Base-by-base conservation (phyloP, 495 filamentous ascomycete genomes). In the Choiromyces venosus region DNA sequence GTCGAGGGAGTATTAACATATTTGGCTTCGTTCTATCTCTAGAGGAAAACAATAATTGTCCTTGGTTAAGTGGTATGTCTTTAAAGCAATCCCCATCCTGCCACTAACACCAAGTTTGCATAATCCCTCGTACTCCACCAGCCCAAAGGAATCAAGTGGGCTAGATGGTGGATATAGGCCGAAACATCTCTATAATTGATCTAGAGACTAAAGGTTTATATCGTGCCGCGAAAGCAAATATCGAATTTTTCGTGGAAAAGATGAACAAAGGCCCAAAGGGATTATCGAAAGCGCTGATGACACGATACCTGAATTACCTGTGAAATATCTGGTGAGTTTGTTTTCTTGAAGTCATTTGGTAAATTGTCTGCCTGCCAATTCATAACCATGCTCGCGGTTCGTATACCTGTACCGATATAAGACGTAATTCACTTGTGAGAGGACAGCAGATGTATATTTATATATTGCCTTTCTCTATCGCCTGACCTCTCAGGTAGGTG, bases 261-360 rank as follows among this genome's bases (percentile, higher is more conserved):
- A 69, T 66, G 64, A 81, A 68, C 66, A 71, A 75, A n/a, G n/a
- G n/a, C n/a, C n/a, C n/a, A n/a, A n/a, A 44, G 44, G 40, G 65
- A 76, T 80, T 64, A 65, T 72, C 42, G 52, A 69, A 68, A 64
- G 37, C 12, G 73, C 80, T 65, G 75, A 81, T 42, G 75, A 75
- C 40, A 81, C 78, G 21, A 73, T 78, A 16, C 79, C 79, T 35
- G 73, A 80, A 29, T 37, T 81, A 37, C 79, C 78, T 39, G 35
- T 74, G 18, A 78, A 81, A 65, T 75, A 81, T 70, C 73, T 80
- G 69, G 79, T 78, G 44, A n/a, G 78, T 65, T 18, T 39, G 33
- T 64, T 44, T 37, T 75, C 25, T 18, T 61, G 52, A 33, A 33
- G 52, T 37, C 12, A n/a, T 44, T 37, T 68, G 33, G 8, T 40